A percentile compares a stretch with the other conserved stretches of the same genome.
These are phyloP conservation scores for Thinopyrum elongatum DNA, from an alignment of 176 grass and related monocot species.

Conservation along the genomic window DNA sequence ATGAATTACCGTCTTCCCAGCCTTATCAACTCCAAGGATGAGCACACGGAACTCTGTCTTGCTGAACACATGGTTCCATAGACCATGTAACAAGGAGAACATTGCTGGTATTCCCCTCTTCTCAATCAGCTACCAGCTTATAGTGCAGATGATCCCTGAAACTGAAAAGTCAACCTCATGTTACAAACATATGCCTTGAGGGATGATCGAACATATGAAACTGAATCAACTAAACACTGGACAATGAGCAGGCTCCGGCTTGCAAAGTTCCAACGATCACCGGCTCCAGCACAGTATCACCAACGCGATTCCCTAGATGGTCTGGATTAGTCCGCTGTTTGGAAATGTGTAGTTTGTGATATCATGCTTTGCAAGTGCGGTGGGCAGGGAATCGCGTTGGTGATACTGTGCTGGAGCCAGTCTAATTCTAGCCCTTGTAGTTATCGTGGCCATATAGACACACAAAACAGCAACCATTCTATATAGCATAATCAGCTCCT, in stretches of 20 bases:
- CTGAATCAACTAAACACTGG: not conserved
- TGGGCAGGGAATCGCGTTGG: not conserved
- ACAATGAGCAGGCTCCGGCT: not conserved
- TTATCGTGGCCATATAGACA: too few relatives aligned
- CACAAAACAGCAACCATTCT: too few relatives aligned
- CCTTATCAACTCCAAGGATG: conserved; percentile 90
- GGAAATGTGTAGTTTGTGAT: not conserved
- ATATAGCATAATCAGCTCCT: not conserved
- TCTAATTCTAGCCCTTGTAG: not conserved
- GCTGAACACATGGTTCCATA: conserved; percentile 93
- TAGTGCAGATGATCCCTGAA: not conserved
- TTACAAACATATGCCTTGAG: conserved; percentile 5
- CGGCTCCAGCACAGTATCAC: not conserved
- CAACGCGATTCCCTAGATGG: not conserved
- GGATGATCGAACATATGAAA: not conserved
- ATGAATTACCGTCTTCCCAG: conserved; percentile 94
- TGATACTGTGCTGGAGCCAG: not conserved
- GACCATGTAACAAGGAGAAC: conserved; percentile 97
- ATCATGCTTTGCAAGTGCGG: not conserved
- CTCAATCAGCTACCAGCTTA: not conserved
- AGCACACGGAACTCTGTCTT: conserved; percentile 94
- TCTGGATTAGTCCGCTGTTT: not conserved
- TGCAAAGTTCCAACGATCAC: not conserved
- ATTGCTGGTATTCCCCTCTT: conserved; percentile 36
- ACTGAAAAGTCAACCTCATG: conserved; percentile 18